These are phyloP conservation scores for Penicillium sp. DNA, from an alignment of 2,329 filamentous ascomycete species.

Conservation along the genomic window DNA sequence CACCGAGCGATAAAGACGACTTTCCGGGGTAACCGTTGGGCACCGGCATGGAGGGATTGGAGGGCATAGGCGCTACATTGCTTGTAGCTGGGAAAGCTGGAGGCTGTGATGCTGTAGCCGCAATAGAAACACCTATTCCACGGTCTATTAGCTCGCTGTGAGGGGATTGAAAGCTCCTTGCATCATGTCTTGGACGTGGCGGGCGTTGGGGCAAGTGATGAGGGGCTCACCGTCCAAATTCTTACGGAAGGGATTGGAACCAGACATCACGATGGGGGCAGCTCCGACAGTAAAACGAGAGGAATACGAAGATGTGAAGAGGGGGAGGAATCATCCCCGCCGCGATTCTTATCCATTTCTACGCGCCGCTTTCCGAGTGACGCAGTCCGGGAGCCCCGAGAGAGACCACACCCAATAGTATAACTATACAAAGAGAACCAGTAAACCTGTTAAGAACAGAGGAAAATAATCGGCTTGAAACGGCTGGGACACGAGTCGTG, in stretches of 20 bases:
- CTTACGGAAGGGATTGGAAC: conserved; percentile 52
- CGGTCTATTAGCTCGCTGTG: conserved; percentile 9
- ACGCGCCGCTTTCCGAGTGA: conserved; percentile 24
- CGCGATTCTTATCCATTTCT: conserved; percentile 20
- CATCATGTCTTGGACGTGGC: conserved; percentile 15
- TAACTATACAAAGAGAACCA: too few species aligned
- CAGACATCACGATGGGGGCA: conserved; percentile 43
- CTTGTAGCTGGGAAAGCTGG: not conserved
- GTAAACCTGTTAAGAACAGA: not conserved
- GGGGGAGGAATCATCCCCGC: conserved; percentile 18
- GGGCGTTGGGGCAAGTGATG: conserved; percentile 7
- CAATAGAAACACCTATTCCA: conserved; percentile 12
- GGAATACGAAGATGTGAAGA: conserved; percentile 15
- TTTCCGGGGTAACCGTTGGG: conserved; percentile 21
- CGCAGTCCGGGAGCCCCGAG: conserved; percentile 20
- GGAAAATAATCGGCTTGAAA: not conserved
- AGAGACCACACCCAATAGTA: conserved; percentile 7
- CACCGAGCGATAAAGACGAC: conserved; percentile 22
- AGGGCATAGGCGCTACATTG: conserved; percentile 5
- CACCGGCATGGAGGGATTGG: conserved; percentile 12
- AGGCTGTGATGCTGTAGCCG: conserved; percentile 3
- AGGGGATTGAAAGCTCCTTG: not conserved
- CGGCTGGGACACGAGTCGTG: not conserved
- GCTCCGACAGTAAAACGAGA: conserved; percentile 5
- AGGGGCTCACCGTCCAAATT: conserved; percentile 33